Base-by-base conservation (phyloP, 169 alveolate species). In the Cystoisospora suis region DNA sequence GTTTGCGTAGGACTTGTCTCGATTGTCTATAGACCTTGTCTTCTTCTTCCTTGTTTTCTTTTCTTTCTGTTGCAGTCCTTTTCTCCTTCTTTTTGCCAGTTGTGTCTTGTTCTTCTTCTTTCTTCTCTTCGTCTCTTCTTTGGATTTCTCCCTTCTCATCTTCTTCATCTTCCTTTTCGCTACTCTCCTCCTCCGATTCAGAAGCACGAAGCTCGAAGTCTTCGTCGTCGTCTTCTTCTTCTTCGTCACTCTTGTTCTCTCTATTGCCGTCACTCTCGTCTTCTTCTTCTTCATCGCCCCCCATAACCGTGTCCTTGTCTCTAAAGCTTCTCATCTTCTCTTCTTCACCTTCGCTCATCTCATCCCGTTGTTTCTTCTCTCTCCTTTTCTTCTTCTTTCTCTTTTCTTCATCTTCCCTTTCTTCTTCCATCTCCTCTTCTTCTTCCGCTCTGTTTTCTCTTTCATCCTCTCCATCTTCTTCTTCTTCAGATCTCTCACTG, bases 111-210 rank as follows among this genome's bases (percentile, higher is more conserved):
- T n/a, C n/a, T n/a, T n/a, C n/a, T n/a, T n/a, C n/a, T n/a, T n/a
- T n/a, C n/a, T n/a, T n/a, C n/a, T n/a, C n/a, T n/a, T n/a, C n/a
- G n/a, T n/a, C n/a, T n/a, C n/a, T n/a, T n/a, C n/a, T n/a, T n/a
- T n/a, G n/a, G n/a, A n/a, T n/a, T n/a, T n/a, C n/a, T n/a, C n/a
- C n/a, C n/a, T n/a, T n/a, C n/a, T n/a, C n/a, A n/a, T n/a, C n/a
- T n/a, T n/a, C n/a, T n/a, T n/a, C n/a, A n/a, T n/a, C n/a, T n/a
- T n/a, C n/a, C n/a, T n/a, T n/a, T n/a, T n/a, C n/a, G n/a, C n/a
- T n/a, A n/a, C n/a, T n/a, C n/a, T n/a, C n/a, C n/a, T 65, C 77
- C 42, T 12, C 77, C 5, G 77, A n/a, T 65, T 65, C 77, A 27
- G 77, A 44, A 12, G 34, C 77, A n/a, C n/a, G n/a, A 20, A 65